Percentiles rank a stretch among this genome's conserved stretches.
These are phyloP conservation scores for Apiospora rasikravindrae DNA, from an alignment of 2,329 filamentous ascomycete species.

Conservation along the genomic window DNA sequence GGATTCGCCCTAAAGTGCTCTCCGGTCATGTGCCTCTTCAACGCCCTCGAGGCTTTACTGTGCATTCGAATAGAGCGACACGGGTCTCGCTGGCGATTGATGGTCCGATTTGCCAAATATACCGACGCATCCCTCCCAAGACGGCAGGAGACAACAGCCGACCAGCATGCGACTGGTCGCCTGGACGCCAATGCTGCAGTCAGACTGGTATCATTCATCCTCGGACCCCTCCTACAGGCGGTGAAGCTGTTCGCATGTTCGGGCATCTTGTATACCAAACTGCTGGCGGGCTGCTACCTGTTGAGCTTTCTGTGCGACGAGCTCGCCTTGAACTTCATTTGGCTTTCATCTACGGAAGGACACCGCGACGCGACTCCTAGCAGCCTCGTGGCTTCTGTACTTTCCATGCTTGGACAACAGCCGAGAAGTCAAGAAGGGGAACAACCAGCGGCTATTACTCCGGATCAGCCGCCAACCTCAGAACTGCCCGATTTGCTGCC, in stretches of 20 bases:
- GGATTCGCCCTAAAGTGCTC: background rate
- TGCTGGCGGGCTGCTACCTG: background rate
- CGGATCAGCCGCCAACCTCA: background rate
- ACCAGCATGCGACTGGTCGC: background rate
- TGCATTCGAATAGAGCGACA: background rate
- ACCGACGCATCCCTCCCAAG: background rate
- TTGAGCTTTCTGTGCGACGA: background rate
- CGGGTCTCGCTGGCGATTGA: background rate
- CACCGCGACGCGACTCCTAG: background rate
- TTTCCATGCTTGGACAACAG: background rate
- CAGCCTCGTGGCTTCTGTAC: background rate
- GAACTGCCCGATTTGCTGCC: background rate
- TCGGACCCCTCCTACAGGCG: background rate
- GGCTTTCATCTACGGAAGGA: background rate
- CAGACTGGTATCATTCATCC: background rate
- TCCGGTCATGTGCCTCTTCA: background rate
- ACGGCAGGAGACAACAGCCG: background rate
- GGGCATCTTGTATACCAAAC: background rate
- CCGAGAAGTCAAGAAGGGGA: background rate
- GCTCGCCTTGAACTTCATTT: background rate
- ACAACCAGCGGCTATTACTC: background rate
- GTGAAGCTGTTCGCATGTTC: background rate
- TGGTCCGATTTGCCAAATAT: background rate
- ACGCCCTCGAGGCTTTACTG: background rate
- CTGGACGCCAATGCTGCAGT: background rate